Conservation (phyloP, 768 basidiomycete species). For the Baorangia bicolor region DNA sequence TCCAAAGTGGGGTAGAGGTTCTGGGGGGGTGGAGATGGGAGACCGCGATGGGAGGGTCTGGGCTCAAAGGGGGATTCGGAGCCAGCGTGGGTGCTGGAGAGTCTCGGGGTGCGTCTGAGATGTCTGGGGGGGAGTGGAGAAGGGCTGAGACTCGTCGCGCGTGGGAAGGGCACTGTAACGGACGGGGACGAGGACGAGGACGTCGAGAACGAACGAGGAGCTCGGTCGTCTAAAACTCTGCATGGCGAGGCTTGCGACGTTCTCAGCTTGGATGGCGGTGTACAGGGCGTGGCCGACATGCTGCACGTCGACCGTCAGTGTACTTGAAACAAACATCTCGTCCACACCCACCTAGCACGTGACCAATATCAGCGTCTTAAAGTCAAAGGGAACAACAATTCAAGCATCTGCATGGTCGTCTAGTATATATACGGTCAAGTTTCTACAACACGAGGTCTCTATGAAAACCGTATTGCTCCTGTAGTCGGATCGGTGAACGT, state of each 20-base stretch:
- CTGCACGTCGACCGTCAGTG: conserved; percentile 20
- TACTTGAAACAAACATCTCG: background rate
- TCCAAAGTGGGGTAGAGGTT: conserved; percentile 9
- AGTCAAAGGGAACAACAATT: background rate
- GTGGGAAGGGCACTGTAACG: conserved; percentile 22
- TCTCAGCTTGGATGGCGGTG: conserved; percentile 19
- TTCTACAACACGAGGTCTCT: conserved; percentile 22
- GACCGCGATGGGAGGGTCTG: conserved; percentile 6
- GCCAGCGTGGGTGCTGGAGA: conserved; percentile 10
- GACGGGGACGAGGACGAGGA: conserved; percentile 14
- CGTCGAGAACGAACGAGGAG: background rate
- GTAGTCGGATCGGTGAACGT: conserved; percentile 33
- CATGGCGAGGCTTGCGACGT: background rate
- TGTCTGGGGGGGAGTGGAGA: background rate
- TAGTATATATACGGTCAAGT: conserved; percentile 17
- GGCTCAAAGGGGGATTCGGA: conserved; percentile 21
- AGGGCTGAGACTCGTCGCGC: conserved; percentile 2
- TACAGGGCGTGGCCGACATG: conserved; percentile 32
- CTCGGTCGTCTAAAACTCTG: background rate
- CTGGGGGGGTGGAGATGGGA: background rate
- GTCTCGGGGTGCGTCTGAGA: conserved; percentile 4
- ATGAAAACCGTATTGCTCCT: conserved; percentile 33
- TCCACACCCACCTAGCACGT: conserved; percentile 26
- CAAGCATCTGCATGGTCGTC: background rate
- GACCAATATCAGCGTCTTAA: conserved; percentile 21